Evolutionary conservation across 2,329 filamentous ascomycete species (phyloP), one percentile per base, ranked within the genome.

Genomic region (Mycogone perniciosa): DNA sequence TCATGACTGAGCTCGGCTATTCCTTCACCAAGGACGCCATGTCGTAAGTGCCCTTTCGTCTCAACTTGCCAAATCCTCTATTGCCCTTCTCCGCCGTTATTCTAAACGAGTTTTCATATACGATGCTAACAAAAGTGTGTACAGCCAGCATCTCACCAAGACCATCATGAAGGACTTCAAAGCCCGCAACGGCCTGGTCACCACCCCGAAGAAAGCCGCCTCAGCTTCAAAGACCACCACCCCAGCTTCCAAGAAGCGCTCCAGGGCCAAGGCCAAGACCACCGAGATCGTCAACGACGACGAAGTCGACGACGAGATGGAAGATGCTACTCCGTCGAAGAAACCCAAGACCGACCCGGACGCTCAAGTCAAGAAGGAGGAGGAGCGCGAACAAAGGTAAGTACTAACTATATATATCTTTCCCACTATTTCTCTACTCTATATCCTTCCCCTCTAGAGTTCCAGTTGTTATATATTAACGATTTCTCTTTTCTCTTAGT

Each of bases 121-220:
- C 11, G 13, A 33, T 10, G 10, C 11, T 41, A 4, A 5, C 30
- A 20, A 4, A 20, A 41, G 33, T 20, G 20, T 20, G 20, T 11
- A 33, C 30, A 72, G 70, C 2, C 70, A 72, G 56, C 69, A 68
- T 43, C 71, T 68, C 56, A 62, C 60, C 56, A 72, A 72, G 56
- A 54, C 56, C 20, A 65, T 72, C 55, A 57, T 70, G 54, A 65
- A 62, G 35, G 60, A 67, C 6, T 70, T 68, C 58, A 65, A 62
- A 37, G 46, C 45, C 13, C 65, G 65, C 9, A 57, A 62, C 47
- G 60, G 57, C 35, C 48, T 52, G 2, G 33, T 56, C 5, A 50
- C 50, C 48, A 29, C 52, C 54, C 31, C 52, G 43, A 50, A 63
- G 56, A 41, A 44, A 13, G 51, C n/a, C 29, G 35, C 9, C 7